Evolutionary conservation across 2,329 filamentous ascomycete species (phyloP).

Genomic region (Trichoderma sp.): DNA sequence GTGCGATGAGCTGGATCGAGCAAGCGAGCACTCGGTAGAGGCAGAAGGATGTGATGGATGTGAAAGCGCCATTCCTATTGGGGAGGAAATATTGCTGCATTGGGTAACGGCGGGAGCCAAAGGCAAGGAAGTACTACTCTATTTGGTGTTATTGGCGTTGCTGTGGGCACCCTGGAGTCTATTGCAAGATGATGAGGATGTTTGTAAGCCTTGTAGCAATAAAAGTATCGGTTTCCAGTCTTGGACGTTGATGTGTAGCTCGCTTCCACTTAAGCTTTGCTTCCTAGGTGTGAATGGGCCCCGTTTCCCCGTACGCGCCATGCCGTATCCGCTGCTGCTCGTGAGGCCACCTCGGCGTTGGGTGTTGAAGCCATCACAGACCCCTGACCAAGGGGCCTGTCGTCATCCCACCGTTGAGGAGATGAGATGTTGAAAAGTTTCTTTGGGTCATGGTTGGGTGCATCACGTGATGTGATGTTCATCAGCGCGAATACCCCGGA

Average conservation of each 20-base stretch:
- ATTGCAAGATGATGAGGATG: conserved; percentile 2
- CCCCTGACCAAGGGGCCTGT: background rate
- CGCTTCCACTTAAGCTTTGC: background rate
- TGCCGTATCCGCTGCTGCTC: background rate
- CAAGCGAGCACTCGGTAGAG: background rate
- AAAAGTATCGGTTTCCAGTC: conserved; percentile 4
- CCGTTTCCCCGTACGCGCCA: background rate
- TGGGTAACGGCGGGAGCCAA: conserved; percentile 26
- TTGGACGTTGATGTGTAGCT: background rate
- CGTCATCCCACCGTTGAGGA: background rate
- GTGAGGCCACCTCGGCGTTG: background rate
- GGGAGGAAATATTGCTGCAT: conserved; percentile 33
- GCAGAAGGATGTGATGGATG: background rate
- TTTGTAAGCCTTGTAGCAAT: conserved; percentile 18
- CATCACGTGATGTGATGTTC: conserved; percentile 1
- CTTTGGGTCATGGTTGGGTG: background rate
- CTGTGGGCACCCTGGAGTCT: conserved; percentile 24
- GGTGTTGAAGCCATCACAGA: background rate
- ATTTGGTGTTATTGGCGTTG: conserved; percentile 25
- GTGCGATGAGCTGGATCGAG: background rate
- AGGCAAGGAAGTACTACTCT: conserved; percentile 22
- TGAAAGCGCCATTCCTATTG: conserved; percentile 34
- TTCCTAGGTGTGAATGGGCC: background rate
- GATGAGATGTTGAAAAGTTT: background rate
- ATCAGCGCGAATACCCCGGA: background rate